Conservation (phyloP, 164 flowering plant genomes). For the Pachysandra terminalis region DNA sequence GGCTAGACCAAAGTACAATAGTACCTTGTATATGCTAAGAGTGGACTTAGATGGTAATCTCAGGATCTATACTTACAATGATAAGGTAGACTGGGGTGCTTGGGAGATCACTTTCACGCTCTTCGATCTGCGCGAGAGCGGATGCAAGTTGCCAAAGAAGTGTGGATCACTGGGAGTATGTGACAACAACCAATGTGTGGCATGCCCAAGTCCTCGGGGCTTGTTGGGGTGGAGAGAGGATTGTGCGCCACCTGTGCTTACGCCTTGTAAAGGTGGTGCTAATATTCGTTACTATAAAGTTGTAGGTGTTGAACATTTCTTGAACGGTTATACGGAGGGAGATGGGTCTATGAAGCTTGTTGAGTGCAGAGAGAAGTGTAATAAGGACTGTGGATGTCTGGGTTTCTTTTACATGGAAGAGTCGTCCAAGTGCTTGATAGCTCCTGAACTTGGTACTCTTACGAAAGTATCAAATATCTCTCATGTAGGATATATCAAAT, state of each 20-base stretch:
- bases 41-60: conserved; percentile 39
- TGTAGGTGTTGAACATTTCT: too few species aligned
- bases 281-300: conserved; percentile 23
- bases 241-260: conserved; percentile 22
- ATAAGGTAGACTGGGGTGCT: conserved; percentile 26
- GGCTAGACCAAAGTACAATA: conserved; percentile 43
- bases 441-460: too few species aligned
- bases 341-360: too few species aligned
- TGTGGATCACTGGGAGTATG: too few species aligned
- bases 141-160: too few species aligned
- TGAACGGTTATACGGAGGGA: too few species aligned
- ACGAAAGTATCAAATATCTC: too few species aligned
- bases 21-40: conserved; percentile 33
- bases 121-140: conserved; percentile 24
- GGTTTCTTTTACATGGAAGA: conserved; percentile 40
- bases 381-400: conserved; percentile 42
- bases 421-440: too few species aligned
- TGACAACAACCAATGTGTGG: too few species aligned
- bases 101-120: conserved; percentile 40
- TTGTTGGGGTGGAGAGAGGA: conserved; percentile 32
- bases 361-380: too few species aligned
- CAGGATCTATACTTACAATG: conserved; percentile 34
- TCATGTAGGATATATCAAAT: too few species aligned
- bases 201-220: conserved; percentile 35
- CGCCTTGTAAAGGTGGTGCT: conserved; percentile 19